Conservation (phyloP, 2,329 filamentous ascomycete species). For the Fusarium pseudograminearum region DNA sequence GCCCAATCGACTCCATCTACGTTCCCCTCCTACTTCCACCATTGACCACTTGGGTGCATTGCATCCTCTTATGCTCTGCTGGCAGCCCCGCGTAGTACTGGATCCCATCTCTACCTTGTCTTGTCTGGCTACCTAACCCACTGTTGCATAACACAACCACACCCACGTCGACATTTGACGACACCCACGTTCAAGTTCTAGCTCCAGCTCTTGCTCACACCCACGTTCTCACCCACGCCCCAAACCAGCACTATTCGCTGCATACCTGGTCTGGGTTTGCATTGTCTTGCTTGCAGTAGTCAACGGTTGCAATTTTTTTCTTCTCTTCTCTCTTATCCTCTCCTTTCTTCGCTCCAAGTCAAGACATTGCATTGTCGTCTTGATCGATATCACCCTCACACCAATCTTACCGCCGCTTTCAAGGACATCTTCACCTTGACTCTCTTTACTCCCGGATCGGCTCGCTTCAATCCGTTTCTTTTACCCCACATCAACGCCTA, state of each 20-base stretch:
- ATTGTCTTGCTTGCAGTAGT: constrained; percentile 39
- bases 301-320: constrained; percentile 42
- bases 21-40: constrained; percentile 37
- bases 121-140: constrained; percentile 22
- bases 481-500: constrained; percentile 49
- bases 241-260: constrained; percentile 40
- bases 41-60: constrained; percentile 49
- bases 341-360: constrained; percentile 18
- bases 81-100: constrained; percentile 50
- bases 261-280: constrained; percentile 18
- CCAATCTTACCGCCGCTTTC: constrained; percentile 23
- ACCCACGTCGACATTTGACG: constrained; percentile 25
- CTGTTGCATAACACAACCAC: constrained; percentile 35
- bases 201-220: constrained; percentile 28
- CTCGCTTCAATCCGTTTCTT: constrained; percentile 30
- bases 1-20: constrained; percentile 39
- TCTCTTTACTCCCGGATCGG: constrained; percentile 29
- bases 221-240: constrained; percentile 22
- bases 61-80: constrained; percentile 50
- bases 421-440: constrained; percentile 16
- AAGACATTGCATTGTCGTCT: constrained; percentile 18
- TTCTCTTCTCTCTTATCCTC: constrained; percentile 38
- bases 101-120: constrained; percentile 21
- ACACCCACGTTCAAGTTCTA: constrained; percentile 12
- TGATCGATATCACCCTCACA: constrained; percentile 30